These are phyloP conservation scores for Trifolium repens DNA, from an alignment of 306 rosid species.

Conservation along the genomic window DNA sequence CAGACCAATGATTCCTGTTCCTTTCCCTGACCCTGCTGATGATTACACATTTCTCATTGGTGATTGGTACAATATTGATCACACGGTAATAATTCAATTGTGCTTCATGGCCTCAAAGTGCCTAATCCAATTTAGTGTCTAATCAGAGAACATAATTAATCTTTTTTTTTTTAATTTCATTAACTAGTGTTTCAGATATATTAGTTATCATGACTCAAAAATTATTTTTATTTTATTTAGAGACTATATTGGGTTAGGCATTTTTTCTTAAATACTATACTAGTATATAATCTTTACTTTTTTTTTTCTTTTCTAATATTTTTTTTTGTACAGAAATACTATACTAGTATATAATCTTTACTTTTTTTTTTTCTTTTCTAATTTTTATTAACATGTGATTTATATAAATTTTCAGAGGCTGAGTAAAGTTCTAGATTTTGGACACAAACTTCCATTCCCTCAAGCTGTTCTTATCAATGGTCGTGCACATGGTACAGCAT, in stretches of 20 bases:
- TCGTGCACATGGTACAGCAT: constrained; percentile 60
- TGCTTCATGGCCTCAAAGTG: background rate
- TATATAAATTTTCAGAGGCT: constrained; percentile 57
- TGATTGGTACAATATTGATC: constrained; percentile 78
- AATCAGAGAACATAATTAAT: no score
- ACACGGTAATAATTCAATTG: constrained; percentile 51
- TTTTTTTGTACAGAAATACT: no score
- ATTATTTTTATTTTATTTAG: no score
- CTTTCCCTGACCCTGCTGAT: constrained; percentile 81
- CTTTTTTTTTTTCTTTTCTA: background rate
- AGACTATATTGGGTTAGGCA: background rate
- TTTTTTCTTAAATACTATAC: no score
- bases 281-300: no score
- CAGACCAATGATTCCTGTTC: constrained; percentile 88
- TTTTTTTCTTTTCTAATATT: background rate
- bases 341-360: no score
- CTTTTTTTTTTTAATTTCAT: no score
- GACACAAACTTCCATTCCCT: constrained; percentile 80
- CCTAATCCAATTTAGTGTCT: no score
- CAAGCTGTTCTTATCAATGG: constrained; percentile 79
- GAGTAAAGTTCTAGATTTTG: constrained; percentile 61
- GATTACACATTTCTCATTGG: constrained; percentile 82
- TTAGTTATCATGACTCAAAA: no score
- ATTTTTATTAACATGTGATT: background rate
- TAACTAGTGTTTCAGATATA: no score